Conservation (phyloP, 306 rosid species). For the Vicia faba region DNA sequence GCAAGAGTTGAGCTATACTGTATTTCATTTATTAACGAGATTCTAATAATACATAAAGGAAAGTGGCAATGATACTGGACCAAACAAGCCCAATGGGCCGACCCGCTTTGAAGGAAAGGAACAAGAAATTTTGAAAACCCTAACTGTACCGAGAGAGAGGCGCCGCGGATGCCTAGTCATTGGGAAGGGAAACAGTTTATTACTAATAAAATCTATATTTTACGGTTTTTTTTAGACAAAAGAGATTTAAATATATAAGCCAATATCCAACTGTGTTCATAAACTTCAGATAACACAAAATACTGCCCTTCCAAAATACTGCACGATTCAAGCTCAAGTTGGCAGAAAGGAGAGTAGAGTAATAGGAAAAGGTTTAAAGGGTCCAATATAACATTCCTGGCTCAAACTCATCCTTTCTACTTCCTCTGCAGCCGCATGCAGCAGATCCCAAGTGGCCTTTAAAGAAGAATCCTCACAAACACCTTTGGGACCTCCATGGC, state of each 20-base stretch:
- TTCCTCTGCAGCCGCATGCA: constrained; percentile 85
- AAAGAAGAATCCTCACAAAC: constrained; percentile 44
- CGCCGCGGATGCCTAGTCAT: no score
- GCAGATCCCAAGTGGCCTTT: constrained; percentile 70
- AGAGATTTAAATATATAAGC: constrained; percentile 2
- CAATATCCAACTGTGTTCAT: background rate
- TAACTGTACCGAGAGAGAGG: no score
- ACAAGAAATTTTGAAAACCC: no score
- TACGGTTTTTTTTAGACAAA: no score
- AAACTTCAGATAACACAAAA: background rate
- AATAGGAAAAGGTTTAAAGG: constrained; percentile 43
- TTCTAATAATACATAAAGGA: no score
- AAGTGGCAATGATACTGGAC: no score
- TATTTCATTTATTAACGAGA: no score
- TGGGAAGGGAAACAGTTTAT: no score
- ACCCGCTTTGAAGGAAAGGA: no score
- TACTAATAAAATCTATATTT: no score
- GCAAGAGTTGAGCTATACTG: no score
- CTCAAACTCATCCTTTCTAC: constrained; percentile 64
- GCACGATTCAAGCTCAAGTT: background rate
- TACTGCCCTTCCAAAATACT: background rate
- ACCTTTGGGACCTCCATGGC: constrained; percentile 64
- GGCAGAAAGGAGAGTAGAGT: constrained; percentile 29
- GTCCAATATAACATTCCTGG: constrained; percentile 38
- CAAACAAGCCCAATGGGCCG: no score